Base-by-base conservation (phyloP, 139 green algal species). In the Auxenochlorella pyrenoidosa region DNA sequence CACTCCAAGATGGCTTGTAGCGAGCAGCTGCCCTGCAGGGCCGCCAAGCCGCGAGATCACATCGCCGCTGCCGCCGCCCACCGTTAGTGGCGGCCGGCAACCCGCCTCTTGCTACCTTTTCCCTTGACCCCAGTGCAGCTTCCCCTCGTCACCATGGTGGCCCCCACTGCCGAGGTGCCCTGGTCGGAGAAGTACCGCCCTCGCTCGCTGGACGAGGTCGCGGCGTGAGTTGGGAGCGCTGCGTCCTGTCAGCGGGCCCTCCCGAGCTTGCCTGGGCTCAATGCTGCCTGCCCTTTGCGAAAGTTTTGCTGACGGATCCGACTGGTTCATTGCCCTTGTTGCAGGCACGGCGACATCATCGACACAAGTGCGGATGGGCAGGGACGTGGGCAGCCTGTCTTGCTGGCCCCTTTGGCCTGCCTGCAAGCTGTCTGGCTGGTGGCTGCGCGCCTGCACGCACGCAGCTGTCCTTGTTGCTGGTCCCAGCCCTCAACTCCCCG, bases 121-220 rank as follows among this genome's bases (percentile, higher is more conserved):
- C 54, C 54, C 15, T 24, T 63, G 13, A 75, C 21, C 47, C 47
- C 68, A 75, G 15, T 76, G 34, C 70, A 26, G 34, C 70, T 32
- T 15, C 10, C 34, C 10, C 34, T 28, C 54, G 3, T 63, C 41
- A 44, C 28, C 18, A 85, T 85, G 80, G 80, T 60, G 41, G 15
- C 1, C 13, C 80, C 60, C 24, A 54, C 0, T 5, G 82, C 18
- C 10, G 82, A 86, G 44, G 38, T 63, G 40, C 94, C 95, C 0
- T 99, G 97, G 97, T 93, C 98, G 0, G 97, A 99, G 90, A 99
- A 99, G 89, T 99, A 98, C 92, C 89, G 98, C 5, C 98, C 98
- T 0, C 93, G 95, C 77, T 94, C 89, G 32, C 92, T 99, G 26
- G 95, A 97, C 51, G 97, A 99, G 82, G 96, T 99, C 32, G 94